phyloP scores from a whole-genome alignment of 306 rosid species.

The Arachis stenosperma region DNA sequence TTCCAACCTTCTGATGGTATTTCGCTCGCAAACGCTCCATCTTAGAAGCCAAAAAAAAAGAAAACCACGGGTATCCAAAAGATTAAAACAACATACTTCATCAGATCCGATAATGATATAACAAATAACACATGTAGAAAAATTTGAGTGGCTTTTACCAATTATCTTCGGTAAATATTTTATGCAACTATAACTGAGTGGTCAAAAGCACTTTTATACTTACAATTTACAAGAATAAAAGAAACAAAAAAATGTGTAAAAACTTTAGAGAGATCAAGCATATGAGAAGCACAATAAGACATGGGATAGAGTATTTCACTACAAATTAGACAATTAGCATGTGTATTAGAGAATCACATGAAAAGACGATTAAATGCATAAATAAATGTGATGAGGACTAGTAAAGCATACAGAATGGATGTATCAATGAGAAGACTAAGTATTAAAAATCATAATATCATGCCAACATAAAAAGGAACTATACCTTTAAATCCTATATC shows the following conservation, averaged over 20 bases:
- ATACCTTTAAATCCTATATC: slow-evolving; percentile 84
- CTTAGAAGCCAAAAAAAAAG: slow-evolving; percentile 27
- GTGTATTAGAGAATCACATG: too few relatives aligned
- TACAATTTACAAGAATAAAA: slow-evolving; percentile 6
- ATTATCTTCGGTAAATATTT: slow-evolving; percentile 8
- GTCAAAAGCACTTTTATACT: not conserved
- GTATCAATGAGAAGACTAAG: not conserved
- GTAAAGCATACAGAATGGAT: too few relatives aligned
- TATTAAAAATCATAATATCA: slow-evolving; percentile 10
- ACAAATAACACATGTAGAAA: slow-evolving; percentile 5
- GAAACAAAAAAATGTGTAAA: slow-evolving; percentile 24
- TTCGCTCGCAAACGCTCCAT: slow-evolving; percentile 76
- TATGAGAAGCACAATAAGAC: not conserved
- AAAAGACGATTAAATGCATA: too few relatives aligned
- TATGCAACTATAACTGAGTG: slow-evolving; percentile 20
- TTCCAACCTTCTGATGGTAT: slow-evolving; percentile 76
- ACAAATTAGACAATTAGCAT: too few relatives aligned
- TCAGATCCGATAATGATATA: not conserved
- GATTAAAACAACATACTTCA: too few relatives aligned
- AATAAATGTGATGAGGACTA: too few relatives aligned
- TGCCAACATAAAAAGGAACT: slow-evolving; percentile 27
- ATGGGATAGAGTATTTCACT: too few relatives aligned
- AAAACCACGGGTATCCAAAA: too few relatives aligned
- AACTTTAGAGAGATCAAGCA: not conserved
- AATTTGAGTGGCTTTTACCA: not conserved